Conservation (phyloP, 2,329 filamentous ascomycete genomes). For the Aspergillus oerlinghausenensis region DNA sequence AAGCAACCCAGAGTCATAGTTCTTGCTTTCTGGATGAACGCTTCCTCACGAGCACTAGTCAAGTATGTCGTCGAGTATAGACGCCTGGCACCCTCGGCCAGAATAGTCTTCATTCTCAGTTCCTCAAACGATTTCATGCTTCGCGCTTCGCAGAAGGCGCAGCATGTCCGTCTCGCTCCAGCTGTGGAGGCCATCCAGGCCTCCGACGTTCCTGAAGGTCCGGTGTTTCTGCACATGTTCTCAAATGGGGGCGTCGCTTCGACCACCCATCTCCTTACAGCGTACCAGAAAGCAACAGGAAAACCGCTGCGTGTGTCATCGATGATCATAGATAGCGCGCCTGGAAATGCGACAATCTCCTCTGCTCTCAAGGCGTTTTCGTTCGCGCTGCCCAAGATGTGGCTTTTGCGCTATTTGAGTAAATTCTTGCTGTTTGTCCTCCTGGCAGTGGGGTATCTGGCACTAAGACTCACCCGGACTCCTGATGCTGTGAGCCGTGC, state of each 20-base stretch:
- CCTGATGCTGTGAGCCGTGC: constrained; percentile 25
- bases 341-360: constrained; percentile 32
- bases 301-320: constrained; percentile 35
- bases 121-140: constrained; percentile 32
- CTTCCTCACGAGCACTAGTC: constrained; percentile 37
- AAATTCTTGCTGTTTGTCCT: constrained; percentile 21
- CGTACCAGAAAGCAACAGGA: constrained; percentile 33
- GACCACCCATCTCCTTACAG: constrained; percentile 33
- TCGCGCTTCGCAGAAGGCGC: constrained; percentile 18
- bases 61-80: constrained; percentile 48
- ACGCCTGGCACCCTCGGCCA: constrained; percentile 39
- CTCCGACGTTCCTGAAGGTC: constrained; percentile 19
- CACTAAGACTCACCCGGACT: constrained; percentile 14
- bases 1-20: constrained; percentile 34
- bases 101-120: constrained; percentile 40
- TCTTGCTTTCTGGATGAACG: constrained; percentile 48
- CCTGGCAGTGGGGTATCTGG: constrained; percentile 17
- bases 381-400: constrained; percentile 29
- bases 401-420: constrained; percentile 27
- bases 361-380: constrained; percentile 31
- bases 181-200: constrained; percentile 32
- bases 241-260: constrained; percentile 48
- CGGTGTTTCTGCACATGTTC: constrained; percentile 45
- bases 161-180: constrained; percentile 28
- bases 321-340: constrained; percentile 45